Conservation (phyloP, 1,284 basidiomycete species). For the Athelia sp. region DNA sequence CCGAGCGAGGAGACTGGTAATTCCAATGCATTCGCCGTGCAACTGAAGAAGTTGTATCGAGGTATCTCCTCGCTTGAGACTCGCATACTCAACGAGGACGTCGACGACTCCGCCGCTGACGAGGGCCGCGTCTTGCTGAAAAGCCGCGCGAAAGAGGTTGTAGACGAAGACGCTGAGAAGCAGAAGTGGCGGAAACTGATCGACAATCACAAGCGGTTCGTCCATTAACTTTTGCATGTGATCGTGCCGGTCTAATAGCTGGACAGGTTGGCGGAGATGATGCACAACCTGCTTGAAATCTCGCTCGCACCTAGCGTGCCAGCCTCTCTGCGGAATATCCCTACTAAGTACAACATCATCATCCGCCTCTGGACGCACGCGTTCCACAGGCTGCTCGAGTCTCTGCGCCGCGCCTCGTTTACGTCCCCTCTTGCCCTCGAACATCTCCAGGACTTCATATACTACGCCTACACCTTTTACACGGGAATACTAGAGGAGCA, state of each 20-base stretch:
- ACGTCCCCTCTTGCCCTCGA: slow-evolving; percentile 60
- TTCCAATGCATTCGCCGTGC: slow-evolving; percentile 65
- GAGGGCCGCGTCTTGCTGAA: slow-evolving; percentile 44
- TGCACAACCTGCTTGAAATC: slow-evolving; percentile 84
- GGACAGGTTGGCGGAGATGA: slow-evolving; percentile 78
- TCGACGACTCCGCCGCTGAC: slow-evolving; percentile 43
- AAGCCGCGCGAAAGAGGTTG: slow-evolving; percentile 18
- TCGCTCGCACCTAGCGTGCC: slow-evolving; percentile 86
- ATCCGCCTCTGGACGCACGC: slow-evolving; percentile 89
- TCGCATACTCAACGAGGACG: slow-evolving; percentile 63
- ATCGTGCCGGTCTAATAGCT: background rate
- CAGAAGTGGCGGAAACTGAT: slow-evolving; percentile 65
- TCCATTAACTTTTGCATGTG: slow-evolving; percentile 12
- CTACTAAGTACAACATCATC: slow-evolving; percentile 93
- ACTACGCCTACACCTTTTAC: slow-evolving; percentile 94
- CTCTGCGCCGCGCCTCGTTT: slow-evolving; percentile 78
- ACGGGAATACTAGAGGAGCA: slow-evolving; percentile 85
- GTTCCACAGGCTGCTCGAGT: slow-evolving; percentile 88
- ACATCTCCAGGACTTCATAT: slow-evolving; percentile 87
- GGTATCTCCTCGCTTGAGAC: slow-evolving; percentile 69
- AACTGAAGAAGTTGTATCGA: slow-evolving; percentile 82
- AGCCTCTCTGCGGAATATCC: slow-evolving; percentile 82
- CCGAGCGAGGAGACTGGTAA: slow-evolving; percentile 49
- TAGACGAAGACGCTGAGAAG: slow-evolving; percentile 51
- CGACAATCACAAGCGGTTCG: slow-evolving; percentile 66